phyloP scores from a whole-genome alignment of 345 rosid genomes.

The Kandelia obovata region DNA sequence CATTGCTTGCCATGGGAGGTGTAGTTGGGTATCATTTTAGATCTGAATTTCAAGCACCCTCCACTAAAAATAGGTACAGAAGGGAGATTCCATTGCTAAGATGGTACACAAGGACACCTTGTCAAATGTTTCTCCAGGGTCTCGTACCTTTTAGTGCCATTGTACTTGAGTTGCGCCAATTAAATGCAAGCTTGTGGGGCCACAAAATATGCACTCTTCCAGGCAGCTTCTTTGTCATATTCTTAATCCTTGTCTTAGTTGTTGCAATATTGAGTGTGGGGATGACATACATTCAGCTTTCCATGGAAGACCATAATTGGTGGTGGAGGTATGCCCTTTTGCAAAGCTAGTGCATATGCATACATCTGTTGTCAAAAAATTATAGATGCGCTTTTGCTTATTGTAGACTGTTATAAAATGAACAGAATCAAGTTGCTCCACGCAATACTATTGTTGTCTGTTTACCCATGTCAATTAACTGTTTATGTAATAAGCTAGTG shows the following conservation, averaged over 20 bases:
- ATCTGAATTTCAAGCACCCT: constrained; percentile 59
- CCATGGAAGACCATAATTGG: constrained; percentile 83
- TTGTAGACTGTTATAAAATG: not conserved
- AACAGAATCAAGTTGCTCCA: not conserved
- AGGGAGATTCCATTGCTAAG: constrained; percentile 57
- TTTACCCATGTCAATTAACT: too few relatives aligned
- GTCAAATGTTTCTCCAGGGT: constrained; percentile 69
- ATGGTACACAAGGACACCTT: constrained; percentile 65
- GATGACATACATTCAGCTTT: constrained; percentile 76
- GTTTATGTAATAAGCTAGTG: too few relatives aligned
- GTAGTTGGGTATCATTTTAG: constrained; percentile 50
- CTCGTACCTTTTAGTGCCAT: constrained; percentile 67
- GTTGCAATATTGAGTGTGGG: constrained; percentile 55
- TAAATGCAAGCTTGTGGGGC: constrained; percentile 74
- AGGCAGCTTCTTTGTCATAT: constrained; percentile 49
- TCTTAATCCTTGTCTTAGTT: constrained; percentile 53
- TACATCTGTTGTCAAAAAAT: not conserved
- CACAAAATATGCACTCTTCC: constrained; percentile 64
- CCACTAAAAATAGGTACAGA: constrained; percentile 45
- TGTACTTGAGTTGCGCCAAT: constrained; percentile 63
- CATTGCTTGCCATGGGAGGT: constrained; percentile 75
- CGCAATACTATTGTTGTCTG: too few relatives aligned
- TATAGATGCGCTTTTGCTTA: not conserved
- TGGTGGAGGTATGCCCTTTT: constrained; percentile 83
- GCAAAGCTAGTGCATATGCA: not conserved